These are phyloP conservation scores for Cryptosporidium xiaoi DNA, from an alignment of 169 alveolate species.

Conservation along the genomic window DNA sequence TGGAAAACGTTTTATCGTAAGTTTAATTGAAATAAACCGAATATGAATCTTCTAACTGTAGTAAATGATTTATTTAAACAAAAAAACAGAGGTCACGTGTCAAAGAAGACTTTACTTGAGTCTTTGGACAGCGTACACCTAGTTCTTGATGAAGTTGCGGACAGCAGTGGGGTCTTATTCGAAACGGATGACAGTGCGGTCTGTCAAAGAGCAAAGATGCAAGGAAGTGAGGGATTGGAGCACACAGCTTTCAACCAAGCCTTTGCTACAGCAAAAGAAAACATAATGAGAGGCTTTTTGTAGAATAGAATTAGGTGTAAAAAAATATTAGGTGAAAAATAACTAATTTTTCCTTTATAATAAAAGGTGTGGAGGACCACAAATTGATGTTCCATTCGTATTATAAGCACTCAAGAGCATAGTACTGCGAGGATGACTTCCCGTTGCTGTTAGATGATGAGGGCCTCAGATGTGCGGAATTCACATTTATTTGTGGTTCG, in stretches of 20 bases:
- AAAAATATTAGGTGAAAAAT: background rate
- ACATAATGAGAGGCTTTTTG: constrained; percentile 69
- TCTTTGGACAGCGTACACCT: constrained; percentile 39
- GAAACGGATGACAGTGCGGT: constrained; percentile 65
- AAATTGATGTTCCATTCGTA: background rate
- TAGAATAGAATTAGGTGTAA: constrained; percentile 12
- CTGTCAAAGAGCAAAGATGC: constrained; percentile 69
- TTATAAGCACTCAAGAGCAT: constrained; percentile 68
- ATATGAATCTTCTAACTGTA: background rate
- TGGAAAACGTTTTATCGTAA: constrained; percentile 37
- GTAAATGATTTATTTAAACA: background rate
- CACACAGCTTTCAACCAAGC: constrained; percentile 70
- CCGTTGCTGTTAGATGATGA: constrained; percentile 67
- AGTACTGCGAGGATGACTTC: constrained; percentile 53
- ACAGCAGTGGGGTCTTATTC: constrained; percentile 53
- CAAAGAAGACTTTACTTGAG: constrained; percentile 51
- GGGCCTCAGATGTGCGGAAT: constrained; percentile 45
- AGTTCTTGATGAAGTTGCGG: constrained; percentile 61
- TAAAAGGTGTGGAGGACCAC: constrained; percentile 64
- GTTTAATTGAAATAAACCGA: background rate
- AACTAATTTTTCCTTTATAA: background rate
- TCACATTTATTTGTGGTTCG: constrained; percentile 39
- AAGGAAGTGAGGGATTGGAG: constrained; percentile 57
- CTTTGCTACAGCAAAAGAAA: constrained; percentile 67
- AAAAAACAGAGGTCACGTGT: constrained; percentile 43